Percentiles rank a stretch among this genome's conserved stretches.
These are phyloP conservation scores for Nasturtium officinale DNA, from an alignment of 345 rosid species.

Conservation along the genomic window DNA sequence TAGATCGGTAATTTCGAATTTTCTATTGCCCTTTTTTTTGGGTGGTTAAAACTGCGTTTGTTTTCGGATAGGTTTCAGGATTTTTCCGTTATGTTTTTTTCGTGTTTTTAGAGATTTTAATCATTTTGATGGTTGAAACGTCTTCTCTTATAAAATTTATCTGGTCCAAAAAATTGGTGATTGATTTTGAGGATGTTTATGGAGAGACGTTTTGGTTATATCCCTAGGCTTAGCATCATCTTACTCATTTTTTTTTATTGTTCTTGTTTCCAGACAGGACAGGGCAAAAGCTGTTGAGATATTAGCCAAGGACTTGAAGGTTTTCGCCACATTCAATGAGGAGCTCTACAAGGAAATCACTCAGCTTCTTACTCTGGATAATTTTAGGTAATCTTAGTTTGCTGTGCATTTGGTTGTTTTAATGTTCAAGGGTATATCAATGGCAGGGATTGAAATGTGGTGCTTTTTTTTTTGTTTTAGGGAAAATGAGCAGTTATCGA, in stretches of 20 bases:
- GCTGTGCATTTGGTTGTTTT: not conserved
- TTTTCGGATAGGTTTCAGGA: not conserved
- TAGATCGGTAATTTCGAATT: constrained; percentile 57
- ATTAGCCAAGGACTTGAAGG: constrained; percentile 71
- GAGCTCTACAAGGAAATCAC: constrained; percentile 84
- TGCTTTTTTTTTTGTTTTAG: constrained; percentile 39
- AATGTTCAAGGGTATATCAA: not conserved
- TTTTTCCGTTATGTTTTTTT: not conserved
- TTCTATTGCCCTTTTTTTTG: not conserved
- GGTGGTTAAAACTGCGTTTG: too few species aligned
- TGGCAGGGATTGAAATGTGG: not conserved
- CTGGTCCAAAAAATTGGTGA: not conserved
- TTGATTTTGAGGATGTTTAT: not conserved
- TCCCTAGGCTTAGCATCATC: not conserved
- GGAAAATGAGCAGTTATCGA: constrained; percentile 84
- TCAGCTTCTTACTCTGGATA: constrained; percentile 71
- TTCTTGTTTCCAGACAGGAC: constrained; percentile 56
- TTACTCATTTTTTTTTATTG: not conserved
- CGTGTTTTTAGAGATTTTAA: not conserved
- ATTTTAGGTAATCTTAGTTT: constrained; percentile 61
- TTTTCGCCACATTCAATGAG: constrained; percentile 77
- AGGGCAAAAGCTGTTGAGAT: constrained; percentile 83
- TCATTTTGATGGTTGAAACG: too few species aligned
- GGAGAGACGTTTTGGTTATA: not conserved
- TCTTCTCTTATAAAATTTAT: not conserved